Percentiles rank a stretch among this genome's conserved stretches.
These are phyloP conservation scores for Xylariales sp. DNA, from an alignment of 2,329 filamentous ascomycete species.

Conservation along the genomic window DNA sequence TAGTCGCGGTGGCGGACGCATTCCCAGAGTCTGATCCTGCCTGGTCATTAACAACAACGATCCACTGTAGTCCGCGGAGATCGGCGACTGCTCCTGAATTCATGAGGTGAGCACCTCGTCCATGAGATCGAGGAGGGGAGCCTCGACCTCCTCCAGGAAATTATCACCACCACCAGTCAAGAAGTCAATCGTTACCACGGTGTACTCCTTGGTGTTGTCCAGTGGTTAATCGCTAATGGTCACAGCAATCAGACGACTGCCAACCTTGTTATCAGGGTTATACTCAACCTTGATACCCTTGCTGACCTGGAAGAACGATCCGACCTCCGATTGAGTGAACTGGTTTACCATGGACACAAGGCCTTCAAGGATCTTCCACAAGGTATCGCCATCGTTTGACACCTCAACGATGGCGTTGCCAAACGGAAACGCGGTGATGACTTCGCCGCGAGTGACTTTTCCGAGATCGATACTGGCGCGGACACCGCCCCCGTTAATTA, in stretches of 20 bases:
- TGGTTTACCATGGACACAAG: conserved; percentile 51
- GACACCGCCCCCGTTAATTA: conserved; percentile 62
- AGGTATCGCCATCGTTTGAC: conserved; percentile 43
- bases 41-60: conserved; percentile 27
- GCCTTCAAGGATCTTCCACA: conserved; percentile 57
- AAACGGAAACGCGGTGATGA: conserved; percentile 62
- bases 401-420: conserved; percentile 60
- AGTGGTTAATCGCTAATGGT: conserved; percentile 45
- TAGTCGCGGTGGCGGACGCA: conserved; percentile 3
- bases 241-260: conserved; percentile 48
- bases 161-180: conserved; percentile 60
- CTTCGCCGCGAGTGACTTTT: conserved; percentile 57
- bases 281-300: conserved; percentile 52
- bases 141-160: conserved; percentile 37
- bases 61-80: conserved; percentile 36
- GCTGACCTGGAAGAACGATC: conserved; percentile 58
- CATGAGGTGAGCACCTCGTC: conserved; percentile 47
- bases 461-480: conserved; percentile 59
- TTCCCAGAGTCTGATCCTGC: background rate
- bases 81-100: conserved; percentile 41
- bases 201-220: conserved; percentile 44
- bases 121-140: conserved; percentile 42
- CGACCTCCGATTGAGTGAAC: conserved; percentile 46
- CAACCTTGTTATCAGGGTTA: conserved; percentile 45
- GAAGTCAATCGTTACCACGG: conserved; percentile 59